Evolutionary conservation across 495 filamentous ascomycete species (phyloP), one percentile per base, ranked within the genome.

Genomic region (Glarea lozoyensis): DNA sequence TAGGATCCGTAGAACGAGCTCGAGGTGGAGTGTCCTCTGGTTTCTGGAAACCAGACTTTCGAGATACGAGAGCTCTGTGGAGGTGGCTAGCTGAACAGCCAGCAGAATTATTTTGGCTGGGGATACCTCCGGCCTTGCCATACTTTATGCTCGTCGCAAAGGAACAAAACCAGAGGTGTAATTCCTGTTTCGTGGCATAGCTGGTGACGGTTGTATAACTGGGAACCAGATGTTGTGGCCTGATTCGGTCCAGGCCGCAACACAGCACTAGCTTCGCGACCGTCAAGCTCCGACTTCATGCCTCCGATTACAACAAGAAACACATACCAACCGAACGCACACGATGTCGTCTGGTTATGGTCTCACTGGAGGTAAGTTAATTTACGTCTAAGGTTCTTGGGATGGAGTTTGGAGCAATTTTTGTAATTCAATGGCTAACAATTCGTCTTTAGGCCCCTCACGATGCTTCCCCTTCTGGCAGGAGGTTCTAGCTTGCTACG

Each of bases 401-500:
- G 10, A 15, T 18, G 33, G 11, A 15, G 22, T n/a, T 11, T 38
- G 3, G 6, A 17, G 12, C 10, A 34, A n/a, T 13, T 19, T 31
- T 9, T 1, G 31, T 4, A 15, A 25, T 44, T 45, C 43, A 55
- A 53, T 43, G 42, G 42, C 53, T 43, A 25, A 56, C 23, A 15
- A 32, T 34, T 20, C 2, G 3, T 25, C 6, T 16, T 41, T 10
- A 94, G 89, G 87, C 56, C 82, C 79, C 47, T 79, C 78, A 55
- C 81, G 94, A 68, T 99, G 92, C 80, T 97, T 93, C 66, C 84
- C 86, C 60, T 99, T 96, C 78, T 99, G 93, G 93, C 92, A 93
- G 67, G 86, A 93, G 57, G 68, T 88, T 42, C 79, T 93, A 49
- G 82, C 82, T 53, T 93, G 86, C 75, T 93, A 93, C 60, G 84